phyloP scores from a whole-genome alignment of 371 early-diverging fungal species.

The Apophysomyces ossiformis region DNA sequence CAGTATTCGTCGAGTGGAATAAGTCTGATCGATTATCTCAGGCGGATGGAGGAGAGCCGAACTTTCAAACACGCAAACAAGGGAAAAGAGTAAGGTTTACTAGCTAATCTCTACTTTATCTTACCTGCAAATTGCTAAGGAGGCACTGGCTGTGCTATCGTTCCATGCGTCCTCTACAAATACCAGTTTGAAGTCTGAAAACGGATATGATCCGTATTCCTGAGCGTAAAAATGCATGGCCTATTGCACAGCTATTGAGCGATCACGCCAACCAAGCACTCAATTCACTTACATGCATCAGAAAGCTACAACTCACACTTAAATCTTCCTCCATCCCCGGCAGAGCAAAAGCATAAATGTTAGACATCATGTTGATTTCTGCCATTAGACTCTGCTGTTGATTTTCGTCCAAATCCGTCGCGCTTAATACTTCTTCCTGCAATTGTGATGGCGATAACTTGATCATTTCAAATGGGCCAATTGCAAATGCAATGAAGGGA shows the following conservation, averaged over 20 bases:
- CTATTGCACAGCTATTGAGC: constrained; percentile 31
- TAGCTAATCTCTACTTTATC: not conserved
- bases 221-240: constrained; percentile 85
- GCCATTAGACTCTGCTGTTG: constrained; percentile 52
- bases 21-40: constrained; percentile 88
- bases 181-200: constrained; percentile 82
- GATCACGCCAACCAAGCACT: not conserved
- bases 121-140: constrained; percentile 68
- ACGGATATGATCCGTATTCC: constrained; percentile 90
- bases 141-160: constrained; percentile 72
- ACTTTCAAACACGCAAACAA: constrained; percentile 36
- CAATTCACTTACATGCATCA: constrained; percentile 62
- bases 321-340: constrained; percentile 63
- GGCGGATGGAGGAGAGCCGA: constrained; percentile 72
- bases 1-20: constrained; percentile 74
- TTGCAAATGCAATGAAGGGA: constrained; percentile 74
- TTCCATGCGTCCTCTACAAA: constrained; percentile 81
- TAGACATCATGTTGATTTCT: constrained; percentile 60
- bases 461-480: constrained; percentile 72
- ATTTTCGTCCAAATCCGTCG: constrained; percentile 53
- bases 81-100: not conserved
- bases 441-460: constrained; percentile 49
- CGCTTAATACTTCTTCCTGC: constrained; percentile 49
- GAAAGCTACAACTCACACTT: constrained; percentile 64
- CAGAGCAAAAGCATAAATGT: constrained; percentile 72